Conservation (phyloP, 148 eudicot genomes). For the Rhododendron simsii region DNA sequence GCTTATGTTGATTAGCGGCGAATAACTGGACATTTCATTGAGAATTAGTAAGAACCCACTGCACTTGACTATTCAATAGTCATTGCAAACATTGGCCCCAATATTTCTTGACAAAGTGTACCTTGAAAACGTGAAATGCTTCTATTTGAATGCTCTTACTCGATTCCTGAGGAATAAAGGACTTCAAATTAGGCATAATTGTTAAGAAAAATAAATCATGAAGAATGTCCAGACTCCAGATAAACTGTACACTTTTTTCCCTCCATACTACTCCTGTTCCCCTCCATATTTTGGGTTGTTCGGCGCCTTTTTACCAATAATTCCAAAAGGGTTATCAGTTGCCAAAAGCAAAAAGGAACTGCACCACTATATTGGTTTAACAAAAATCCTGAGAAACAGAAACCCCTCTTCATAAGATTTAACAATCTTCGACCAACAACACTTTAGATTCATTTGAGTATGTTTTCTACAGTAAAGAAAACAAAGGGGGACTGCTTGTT, state of each 20-base stretch:
- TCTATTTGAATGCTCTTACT: constrained; percentile 74
- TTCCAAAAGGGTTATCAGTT: neutral
- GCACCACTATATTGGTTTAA: neutral
- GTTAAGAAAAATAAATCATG: neutral
- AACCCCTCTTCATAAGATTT: neutral
- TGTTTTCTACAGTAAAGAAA: neutral
- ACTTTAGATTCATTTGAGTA: neutral
- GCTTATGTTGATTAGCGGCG: constrained; percentile 73
- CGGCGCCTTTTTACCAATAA: neutral
- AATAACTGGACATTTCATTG: constrained; percentile 43
- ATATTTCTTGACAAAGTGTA: constrained; percentile 6
- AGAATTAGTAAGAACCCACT: neutral
- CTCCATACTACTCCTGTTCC: neutral
- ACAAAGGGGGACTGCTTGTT: neutral
- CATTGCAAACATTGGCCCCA: neutral
- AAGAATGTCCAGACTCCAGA: neutral
- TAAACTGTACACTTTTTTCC: neutral
- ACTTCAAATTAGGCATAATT: neutral
- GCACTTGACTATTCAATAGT: neutral
- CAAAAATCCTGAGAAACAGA: neutral
- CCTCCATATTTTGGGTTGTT: neutral
- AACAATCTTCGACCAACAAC: neutral
- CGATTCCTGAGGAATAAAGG: constrained; percentile 44
- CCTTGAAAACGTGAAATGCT: constrained; percentile 87
- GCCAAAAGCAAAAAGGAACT: neutral